Evolutionary conservation across 192 early-diverging fungal species (phyloP).

Genomic region (Mycoemilia scoparia): DNA sequence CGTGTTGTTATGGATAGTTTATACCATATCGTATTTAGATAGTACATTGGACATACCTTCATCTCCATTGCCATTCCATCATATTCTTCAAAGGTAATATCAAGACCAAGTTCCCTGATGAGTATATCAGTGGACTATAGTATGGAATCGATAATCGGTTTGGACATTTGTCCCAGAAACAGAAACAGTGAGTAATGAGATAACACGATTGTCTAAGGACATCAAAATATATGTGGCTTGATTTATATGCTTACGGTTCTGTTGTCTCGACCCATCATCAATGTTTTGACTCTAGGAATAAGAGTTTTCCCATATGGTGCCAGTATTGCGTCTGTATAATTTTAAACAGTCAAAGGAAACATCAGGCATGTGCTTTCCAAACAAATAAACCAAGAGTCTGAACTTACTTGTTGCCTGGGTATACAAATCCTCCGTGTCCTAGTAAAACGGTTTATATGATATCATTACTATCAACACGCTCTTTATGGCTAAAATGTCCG

Average conservation of each 20-base stretch:
- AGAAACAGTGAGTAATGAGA: no score
- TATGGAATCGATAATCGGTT: neutral
- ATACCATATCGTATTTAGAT: neutral
- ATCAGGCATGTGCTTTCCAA: no score
- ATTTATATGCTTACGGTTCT: conserved; percentile 16
- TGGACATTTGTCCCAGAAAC: neutral
- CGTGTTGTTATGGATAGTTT: no score
- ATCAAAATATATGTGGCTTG: conserved; percentile 20
- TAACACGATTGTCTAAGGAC: neutral
- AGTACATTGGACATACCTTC: conserved; percentile 21
- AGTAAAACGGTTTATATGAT: neutral
- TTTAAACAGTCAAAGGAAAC: no score
- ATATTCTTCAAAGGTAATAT: conserved; percentile 70
- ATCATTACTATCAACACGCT: neutral
- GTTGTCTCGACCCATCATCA: conserved; percentile 50
- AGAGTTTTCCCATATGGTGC: conserved; percentile 50
- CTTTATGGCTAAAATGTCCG: neutral
- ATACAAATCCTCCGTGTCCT: conserved; percentile 79
- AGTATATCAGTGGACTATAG: conserved; percentile 34
- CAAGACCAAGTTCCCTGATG: conserved; percentile 42
- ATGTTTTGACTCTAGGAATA: conserved; percentile 45
- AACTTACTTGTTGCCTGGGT: conserved; percentile 59
- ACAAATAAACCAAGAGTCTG: no score
- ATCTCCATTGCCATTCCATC: conserved; percentile 33
- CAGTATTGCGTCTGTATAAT: conserved; percentile 43